Evolutionary conservation across 2,329 filamentous ascomycete species (phyloP), one percentile per base, ranked within the genome.

Genomic region (Penicillium aurantiogriseum): DNA sequence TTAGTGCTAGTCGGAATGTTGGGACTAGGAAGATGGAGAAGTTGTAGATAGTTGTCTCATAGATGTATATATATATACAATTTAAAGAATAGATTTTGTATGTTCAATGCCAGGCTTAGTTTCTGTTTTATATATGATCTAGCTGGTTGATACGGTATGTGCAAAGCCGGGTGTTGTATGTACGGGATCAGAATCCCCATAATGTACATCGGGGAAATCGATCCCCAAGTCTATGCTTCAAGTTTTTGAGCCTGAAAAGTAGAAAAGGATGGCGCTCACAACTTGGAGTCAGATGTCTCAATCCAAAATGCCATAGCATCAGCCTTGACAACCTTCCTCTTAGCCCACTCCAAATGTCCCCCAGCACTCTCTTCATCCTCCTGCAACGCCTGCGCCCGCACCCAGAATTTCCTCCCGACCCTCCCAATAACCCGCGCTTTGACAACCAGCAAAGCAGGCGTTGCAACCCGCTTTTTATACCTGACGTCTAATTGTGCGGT

Each of bases 1-100:
- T 91, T 45, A 79, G 80, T 57, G 80, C 83, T n/a, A 81, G 81
- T 65, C 83, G 88, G 64, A 92, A 91, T 73, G 74, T 83, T 38
- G 76, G 77, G 44, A 77, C 80, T 60, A 76, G 77, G 46, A 78
- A 67, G 63, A 57, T 61, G 51, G 69, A 65, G 52, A 62, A 68
- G 58, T 65, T 67, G 56, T 65, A 63, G 53, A 55, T 57, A n/a
- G 6, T 40, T 21, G 15, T 40, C 9, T 25, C 2, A 31, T 48
- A 29, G 43, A 56, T 58, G 2, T 51, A 55, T 40, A 48, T 49
- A 35, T 17, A 25, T 23, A 23, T 23, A 23, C 23, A 23, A 33
- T 46, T 45, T 15, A 3, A 25, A 27, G 8, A 25, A 33, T 51
- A 45, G 45, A 55, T 39, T 31, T 31, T 43, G 43, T 39, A 51